A percentile compares a stretch with the other conserved stretches of the same genome.
Evolutionary conservation across 306 rosid species (phyloP).

Genomic region (Benincasa hispida): DNA sequence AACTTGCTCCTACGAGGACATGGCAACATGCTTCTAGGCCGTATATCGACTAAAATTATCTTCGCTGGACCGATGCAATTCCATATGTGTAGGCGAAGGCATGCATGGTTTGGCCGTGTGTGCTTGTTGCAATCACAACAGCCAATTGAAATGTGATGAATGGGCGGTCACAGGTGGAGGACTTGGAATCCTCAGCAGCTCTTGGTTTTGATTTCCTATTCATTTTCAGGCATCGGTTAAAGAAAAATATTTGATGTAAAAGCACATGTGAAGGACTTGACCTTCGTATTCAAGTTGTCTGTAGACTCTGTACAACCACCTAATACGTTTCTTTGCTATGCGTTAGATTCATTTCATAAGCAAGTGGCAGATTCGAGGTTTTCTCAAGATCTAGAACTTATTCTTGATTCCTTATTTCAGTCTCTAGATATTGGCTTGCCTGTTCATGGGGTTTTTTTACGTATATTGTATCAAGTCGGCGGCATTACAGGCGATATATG

Average conservation of each 20-base stretch:
- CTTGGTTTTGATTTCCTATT: not conserved
- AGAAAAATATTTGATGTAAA: not conserved
- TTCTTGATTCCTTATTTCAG: not conserved
- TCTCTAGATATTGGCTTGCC: not conserved
- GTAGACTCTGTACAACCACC: not conserved
- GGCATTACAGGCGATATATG: not conserved
- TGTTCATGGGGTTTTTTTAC: not conserved
- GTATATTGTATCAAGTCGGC: not conserved
- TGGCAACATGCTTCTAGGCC: not conserved
- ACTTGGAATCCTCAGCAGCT: not conserved
- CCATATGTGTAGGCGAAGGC: not conserved
- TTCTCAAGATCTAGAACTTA: not conserved
- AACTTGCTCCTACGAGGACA: not conserved
- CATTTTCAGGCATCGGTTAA: not conserved
- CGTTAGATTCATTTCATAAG: not conserved
- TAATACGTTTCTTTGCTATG: not conserved
- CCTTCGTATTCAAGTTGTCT: not conserved
- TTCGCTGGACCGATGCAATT: not conserved
- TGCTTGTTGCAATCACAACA: not conserved
- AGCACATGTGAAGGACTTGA: not conserved
- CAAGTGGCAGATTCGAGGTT: not conserved
- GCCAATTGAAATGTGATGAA: not conserved
- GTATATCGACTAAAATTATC: not conserved
- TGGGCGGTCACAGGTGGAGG: not conserved
- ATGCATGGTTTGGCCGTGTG: not conserved